A percentile compares a stretch with the other conserved stretches of the same genome.
Conservation (phyloP, 768 basidiomycete genomes). For the Russula griseocarnosa region DNA sequence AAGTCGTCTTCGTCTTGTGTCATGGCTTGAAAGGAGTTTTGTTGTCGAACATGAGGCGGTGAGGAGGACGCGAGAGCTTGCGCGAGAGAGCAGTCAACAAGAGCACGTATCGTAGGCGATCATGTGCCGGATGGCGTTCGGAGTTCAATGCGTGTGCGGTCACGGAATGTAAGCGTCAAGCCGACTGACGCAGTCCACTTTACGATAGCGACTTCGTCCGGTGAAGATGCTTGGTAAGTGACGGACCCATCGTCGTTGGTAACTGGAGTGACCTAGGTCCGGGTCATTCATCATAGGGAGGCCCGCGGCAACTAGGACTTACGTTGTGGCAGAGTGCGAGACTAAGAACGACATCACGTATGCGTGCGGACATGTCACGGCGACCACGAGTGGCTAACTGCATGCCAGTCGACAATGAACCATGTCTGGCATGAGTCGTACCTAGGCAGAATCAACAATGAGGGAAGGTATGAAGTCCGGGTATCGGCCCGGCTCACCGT, state of each 20-base stretch:
- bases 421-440: too few species aligned
- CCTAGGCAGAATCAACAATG: too few species aligned
- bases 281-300: constrained; percentile 2
- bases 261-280: constrained; percentile 86
- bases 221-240: constrained; percentile 98
- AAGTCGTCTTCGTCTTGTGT: too few species aligned
- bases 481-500: constrained; percentile 41
- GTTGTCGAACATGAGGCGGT: too few species aligned
- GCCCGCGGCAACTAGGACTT: constrained; percentile 31
- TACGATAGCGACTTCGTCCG: constrained; percentile 98
- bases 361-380: too few species aligned
- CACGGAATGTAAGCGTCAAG: constrained; percentile 80
- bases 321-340: constrained; percentile 37
- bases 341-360: too few species aligned
- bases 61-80: too few species aligned
- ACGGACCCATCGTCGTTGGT: constrained; percentile 90
- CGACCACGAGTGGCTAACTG: constrained; percentile 35
- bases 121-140: constrained; percentile 60
- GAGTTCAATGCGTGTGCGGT: constrained; percentile 86
- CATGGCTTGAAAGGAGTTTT: too few species aligned
- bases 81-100: too few species aligned
- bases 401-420: constrained; percentile 46
- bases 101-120: constrained; percentile 75
- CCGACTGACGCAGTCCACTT: constrained; percentile 96
- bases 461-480: background rate